These are phyloP conservation scores for Aphanomyces euteiches DNA, from an alignment of 352 stramenopile species.

Conservation along the genomic window DNA sequence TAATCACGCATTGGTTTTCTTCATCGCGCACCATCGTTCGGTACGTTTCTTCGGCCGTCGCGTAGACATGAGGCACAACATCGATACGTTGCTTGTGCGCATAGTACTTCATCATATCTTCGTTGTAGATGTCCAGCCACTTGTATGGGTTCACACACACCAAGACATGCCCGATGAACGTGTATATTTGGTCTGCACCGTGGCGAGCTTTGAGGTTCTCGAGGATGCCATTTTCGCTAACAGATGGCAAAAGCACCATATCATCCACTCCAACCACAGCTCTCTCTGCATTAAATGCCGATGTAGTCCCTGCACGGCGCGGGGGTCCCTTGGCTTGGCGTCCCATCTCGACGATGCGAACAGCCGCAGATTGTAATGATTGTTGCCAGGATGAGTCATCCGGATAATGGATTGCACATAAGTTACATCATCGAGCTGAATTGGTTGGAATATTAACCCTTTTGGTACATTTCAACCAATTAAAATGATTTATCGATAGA, in stretches of 20 bases:
- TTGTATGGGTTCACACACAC: conserved; percentile 89
- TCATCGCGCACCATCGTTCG: conserved; percentile 84
- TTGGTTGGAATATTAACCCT: too few relatives aligned
- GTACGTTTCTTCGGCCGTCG: conserved; percentile 82
- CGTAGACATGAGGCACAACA: conserved; percentile 79
- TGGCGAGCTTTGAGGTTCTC: conserved; percentile 88
- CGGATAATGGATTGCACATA: too few relatives aligned
- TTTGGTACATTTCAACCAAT: too few relatives aligned
- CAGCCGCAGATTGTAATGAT: not conserved
- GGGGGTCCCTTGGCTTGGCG: not conserved
- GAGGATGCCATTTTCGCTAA: conserved; percentile 76
- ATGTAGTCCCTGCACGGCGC: not conserved
- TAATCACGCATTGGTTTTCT: conserved; percentile 89
- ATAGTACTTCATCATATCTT: conserved; percentile 74
- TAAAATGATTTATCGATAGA: too few relatives aligned
- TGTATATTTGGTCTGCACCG: conserved; percentile 82
- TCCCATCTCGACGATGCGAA: not conserved
- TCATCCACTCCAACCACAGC: conserved; percentile 44
- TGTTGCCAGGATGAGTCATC: too few relatives aligned
- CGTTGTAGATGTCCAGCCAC: conserved; percentile 86
- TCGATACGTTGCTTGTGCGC: conserved; percentile 85
- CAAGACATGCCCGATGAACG: conserved; percentile 85
- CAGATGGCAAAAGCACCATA: conserved; percentile 64
- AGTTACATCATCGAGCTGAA: too few relatives aligned
- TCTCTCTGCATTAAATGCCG: conserved; percentile 19